A percentile compares a stretch with the other conserved stretches of the same genome.
Evolutionary conservation across 805 yeast species (phyloP).

Genomic region (Hanseniaspora guilliermondii): DNA sequence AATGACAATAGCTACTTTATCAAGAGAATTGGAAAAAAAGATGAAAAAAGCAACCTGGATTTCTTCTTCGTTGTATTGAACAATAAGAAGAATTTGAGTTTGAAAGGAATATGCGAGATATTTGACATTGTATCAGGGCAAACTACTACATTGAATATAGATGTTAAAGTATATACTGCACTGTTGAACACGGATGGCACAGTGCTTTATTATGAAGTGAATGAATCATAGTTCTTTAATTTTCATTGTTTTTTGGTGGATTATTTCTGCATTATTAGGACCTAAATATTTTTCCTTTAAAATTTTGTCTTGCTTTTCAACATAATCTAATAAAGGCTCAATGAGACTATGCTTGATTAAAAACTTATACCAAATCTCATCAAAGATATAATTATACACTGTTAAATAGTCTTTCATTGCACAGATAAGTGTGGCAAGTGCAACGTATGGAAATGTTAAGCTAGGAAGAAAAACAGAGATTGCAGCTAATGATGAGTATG

Average conservation of each 20-base stretch:
- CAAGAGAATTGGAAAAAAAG: background rate
- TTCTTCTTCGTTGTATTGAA: background rate
- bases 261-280: background rate
- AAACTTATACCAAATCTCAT: slow-evolving; percentile 13
- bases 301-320: slow-evolving; percentile 8
- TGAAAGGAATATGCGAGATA: background rate
- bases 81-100: background rate
- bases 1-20: background rate
- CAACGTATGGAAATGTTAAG: background rate
- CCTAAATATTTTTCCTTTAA: slow-evolving; percentile 9
- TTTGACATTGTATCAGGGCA: background rate
- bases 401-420: slow-evolving; percentile 10
- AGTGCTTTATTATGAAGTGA: background rate
- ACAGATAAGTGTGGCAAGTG: background rate
- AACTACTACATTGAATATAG: background rate
- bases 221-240: slow-evolving; percentile 8
- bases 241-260: background rate
- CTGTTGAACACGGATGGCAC: slow-evolving; percentile 4
- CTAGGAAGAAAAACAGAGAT: background rate
- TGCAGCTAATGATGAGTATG: slow-evolving; percentile 3
- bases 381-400: slow-evolving; percentile 7
- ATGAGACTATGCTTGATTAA: slow-evolving; percentile 8
- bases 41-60: background rate
- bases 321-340: slow-evolving; percentile 9
- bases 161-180: slow-evolving; percentile 3